Evolutionary conservation across 352 stramenopile genomes (phyloP).

Genomic region (Globisporangium carolinianum): DNA sequence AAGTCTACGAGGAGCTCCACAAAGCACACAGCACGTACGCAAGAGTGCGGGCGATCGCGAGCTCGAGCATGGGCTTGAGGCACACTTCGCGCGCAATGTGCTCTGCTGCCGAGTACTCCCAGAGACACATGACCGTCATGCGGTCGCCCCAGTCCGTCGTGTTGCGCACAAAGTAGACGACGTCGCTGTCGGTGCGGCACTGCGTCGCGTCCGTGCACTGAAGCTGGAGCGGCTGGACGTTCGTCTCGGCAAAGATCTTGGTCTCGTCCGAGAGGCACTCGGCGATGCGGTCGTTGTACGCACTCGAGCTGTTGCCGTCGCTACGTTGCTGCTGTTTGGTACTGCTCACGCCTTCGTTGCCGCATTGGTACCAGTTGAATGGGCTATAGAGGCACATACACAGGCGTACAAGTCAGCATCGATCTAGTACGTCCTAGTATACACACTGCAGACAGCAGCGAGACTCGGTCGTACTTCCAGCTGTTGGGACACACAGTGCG

Average conservation of each 20-base stretch:
- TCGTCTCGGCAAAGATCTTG: constrained; percentile 58
- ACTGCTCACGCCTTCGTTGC: constrained; percentile 43
- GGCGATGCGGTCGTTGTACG: constrained; percentile 48
- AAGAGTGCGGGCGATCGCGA: constrained; percentile 55
- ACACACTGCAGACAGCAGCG: background rate
- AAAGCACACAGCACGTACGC: constrained; percentile 12
- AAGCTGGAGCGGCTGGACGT: constrained; percentile 64
- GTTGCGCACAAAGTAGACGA: constrained; percentile 76
- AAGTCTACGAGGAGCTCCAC: background rate
- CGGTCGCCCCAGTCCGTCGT: constrained; percentile 75
- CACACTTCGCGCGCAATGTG: constrained; percentile 50
- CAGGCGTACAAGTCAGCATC: no score
- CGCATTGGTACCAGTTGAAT: constrained; percentile 81
- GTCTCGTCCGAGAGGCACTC: constrained; percentile 59
- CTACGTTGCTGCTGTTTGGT: background rate
- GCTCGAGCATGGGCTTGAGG: constrained; percentile 67
- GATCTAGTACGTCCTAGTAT: no score
- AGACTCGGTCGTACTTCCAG: constrained; percentile 43
- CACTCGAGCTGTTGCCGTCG: constrained; percentile 15
- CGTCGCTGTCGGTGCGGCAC: constrained; percentile 50
- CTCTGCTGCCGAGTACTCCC: constrained; percentile 55
- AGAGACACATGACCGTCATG: constrained; percentile 81
- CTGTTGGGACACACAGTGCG: constrained; percentile 74
- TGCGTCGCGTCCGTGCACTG: constrained; percentile 48
- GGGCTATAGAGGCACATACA: constrained; percentile 25